phyloP scores from a whole-genome alignment of 352 stramenopile species.

The Globisporangium mamillatum region DNA sequence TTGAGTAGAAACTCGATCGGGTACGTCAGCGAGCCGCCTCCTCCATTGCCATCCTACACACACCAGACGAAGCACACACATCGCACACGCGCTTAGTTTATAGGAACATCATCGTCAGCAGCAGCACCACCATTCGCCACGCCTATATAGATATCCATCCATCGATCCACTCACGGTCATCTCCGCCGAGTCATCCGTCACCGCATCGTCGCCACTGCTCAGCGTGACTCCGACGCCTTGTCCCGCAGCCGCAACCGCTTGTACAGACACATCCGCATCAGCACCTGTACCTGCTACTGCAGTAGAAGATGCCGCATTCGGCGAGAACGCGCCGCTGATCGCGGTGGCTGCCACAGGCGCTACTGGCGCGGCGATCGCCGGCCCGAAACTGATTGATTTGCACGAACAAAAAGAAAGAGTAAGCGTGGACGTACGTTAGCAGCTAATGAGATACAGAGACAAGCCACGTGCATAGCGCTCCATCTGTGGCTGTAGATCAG shows the following conservation, averaged over 20 bases:
- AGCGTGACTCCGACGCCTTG: neutral
- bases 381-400: neutral
- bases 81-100: neutral
- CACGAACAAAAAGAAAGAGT: neutral
- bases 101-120: neutral
- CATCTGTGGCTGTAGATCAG: neutral
- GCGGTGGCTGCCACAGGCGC: neutral
- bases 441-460: neutral
- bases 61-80: neutral
- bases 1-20: conserved; percentile 59
- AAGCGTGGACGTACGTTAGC: neutral
- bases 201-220: neutral
- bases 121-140: too few species aligned
- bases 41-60: conserved; percentile 15
- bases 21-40: conserved; percentile 39
- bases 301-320: neutral
- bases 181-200: neutral
- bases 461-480: neutral
- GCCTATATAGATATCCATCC: neutral
- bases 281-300: neutral
- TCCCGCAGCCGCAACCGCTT: neutral
- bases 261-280: neutral
- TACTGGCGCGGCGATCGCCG: conserved; percentile 14
- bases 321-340: conserved; percentile 1
- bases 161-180: neutral